These are phyloP conservation scores for Arctostaphylos glauca DNA, from an alignment of 148 eudicot genomes.

Conservation along the genomic window DNA sequence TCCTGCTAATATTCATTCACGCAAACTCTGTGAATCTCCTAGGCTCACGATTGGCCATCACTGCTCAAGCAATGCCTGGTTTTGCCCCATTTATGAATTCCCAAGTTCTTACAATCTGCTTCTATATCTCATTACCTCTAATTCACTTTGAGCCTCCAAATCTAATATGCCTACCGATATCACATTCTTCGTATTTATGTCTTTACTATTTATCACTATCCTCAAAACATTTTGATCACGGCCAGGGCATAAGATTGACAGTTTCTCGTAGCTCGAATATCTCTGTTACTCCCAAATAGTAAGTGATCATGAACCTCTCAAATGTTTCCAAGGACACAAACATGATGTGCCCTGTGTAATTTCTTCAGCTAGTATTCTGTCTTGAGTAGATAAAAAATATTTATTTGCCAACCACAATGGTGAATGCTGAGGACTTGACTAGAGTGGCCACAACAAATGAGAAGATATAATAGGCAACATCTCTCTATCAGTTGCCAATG, in stretches of 20 bases:
- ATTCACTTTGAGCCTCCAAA: slow-evolving; percentile 4
- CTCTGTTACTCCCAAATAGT: not conserved
- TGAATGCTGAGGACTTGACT: not conserved
- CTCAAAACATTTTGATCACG: not conserved
- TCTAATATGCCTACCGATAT: not conserved
- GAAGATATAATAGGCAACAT: not conserved
- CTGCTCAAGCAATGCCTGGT: not conserved
- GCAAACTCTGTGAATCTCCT: not conserved
- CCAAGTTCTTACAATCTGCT: not conserved
- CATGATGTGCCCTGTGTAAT: not conserved
- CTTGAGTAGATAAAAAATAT: not conserved
- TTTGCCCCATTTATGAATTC: not conserved
- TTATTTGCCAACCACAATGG: not conserved
- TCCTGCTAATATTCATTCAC: not conserved
- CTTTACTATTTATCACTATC: not conserved
- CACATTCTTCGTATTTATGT: not conserved
- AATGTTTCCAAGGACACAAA: not conserved
- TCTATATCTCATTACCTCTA: not conserved
- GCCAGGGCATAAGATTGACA: not conserved
- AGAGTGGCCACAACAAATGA: not conserved
- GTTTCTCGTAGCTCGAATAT: not conserved
- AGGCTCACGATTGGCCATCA: not conserved
- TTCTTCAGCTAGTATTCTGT: not conserved
- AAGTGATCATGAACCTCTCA: not conserved
- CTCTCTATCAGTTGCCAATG: not conserved